A percentile compares a stretch with the other conserved stretches of the same genome.
Evolutionary conservation across 2,329 filamentous ascomycete genomes (phyloP).

Genomic region (Nannizziopsis arthrosporioides): DNA sequence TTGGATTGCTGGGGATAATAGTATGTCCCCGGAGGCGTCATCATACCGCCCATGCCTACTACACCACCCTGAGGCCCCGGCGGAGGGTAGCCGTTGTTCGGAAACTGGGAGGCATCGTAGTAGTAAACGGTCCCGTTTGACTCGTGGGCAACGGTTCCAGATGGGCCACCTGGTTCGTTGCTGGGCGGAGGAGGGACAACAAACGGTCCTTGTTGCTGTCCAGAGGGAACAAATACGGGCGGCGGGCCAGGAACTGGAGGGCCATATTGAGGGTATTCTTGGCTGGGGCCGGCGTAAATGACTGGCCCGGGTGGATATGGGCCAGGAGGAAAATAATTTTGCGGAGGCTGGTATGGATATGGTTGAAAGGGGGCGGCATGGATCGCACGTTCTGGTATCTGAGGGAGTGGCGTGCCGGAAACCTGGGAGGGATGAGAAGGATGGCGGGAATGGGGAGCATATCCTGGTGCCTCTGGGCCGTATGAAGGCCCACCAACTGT

Average conservation of each 20-base stretch:
- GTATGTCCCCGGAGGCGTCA: constrained; percentile 50
- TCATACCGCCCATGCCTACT: constrained; percentile 67
- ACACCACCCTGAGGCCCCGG: constrained; percentile 40
- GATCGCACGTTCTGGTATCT: constrained; percentile 85
- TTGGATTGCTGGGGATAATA: constrained; percentile 46
- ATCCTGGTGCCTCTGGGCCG: constrained; percentile 36
- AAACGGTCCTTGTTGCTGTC: constrained; percentile 19
- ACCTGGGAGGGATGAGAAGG: constrained; percentile 59
- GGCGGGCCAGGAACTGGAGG: constrained; percentile 39
- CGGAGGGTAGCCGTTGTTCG: constrained; percentile 46
- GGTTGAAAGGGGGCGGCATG: constrained; percentile 86
- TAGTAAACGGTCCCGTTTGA: constrained; percentile 95
- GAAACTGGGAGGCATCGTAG: constrained; percentile 66
- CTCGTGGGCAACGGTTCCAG: constrained; percentile 63
- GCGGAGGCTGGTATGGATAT: constrained; percentile 48
- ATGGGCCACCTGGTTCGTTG: constrained; percentile 35
- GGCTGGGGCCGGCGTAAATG: constrained; percentile 51
- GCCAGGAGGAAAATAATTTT: constrained; percentile 49
- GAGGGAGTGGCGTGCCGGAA: constrained; percentile 69
- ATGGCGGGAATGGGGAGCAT: constrained; percentile 53
- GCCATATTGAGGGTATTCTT: constrained; percentile 34
- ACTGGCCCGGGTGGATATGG: constrained; percentile 47
- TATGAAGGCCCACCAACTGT: constrained; percentile 53
- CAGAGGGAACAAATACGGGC: constrained; percentile 47
- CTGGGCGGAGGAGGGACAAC: constrained; percentile 19